phyloP scores from a whole-genome alignment of 805 yeast species.

The Suhomyces emberorum region DNA sequence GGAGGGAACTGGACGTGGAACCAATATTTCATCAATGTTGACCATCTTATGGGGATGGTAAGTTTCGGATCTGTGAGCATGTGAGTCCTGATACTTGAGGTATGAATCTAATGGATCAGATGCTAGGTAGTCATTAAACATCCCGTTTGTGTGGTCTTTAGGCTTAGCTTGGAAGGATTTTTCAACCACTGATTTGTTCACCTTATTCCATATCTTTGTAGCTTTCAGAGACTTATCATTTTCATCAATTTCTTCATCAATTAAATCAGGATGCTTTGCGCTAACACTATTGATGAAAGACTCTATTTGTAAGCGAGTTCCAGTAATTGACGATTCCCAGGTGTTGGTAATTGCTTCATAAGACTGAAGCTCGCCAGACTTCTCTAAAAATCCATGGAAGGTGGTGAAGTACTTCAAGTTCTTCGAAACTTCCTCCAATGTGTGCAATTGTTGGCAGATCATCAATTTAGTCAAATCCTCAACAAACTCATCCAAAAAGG shows the following conservation, averaged over 20 bases:
- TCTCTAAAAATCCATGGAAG: slow-evolving; percentile 26
- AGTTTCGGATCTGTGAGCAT: slow-evolving; percentile 21
- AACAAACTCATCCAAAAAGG: slow-evolving; percentile 48
- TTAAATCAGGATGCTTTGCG: slow-evolving; percentile 34
- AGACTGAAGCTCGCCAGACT: slow-evolving; percentile 8
- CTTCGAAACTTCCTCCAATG: slow-evolving; percentile 25
- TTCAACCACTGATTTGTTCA: slow-evolving; percentile 16
- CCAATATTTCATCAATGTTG: slow-evolving; percentile 5
- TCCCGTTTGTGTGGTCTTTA: slow-evolving; percentile 27
- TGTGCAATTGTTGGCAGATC: slow-evolving; percentile 36
- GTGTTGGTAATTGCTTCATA: slow-evolving; percentile 34
- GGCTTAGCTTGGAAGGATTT: slow-evolving; percentile 24
- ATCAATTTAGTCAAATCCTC: slow-evolving; percentile 38
- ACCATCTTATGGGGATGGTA: slow-evolving; percentile 26
- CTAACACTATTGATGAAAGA: slow-evolving; percentile 26
- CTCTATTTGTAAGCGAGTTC: slow-evolving; percentile 37
- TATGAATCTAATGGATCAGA: slow-evolving; percentile 34
- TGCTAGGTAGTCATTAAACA: slow-evolving; percentile 27
- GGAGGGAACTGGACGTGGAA: slow-evolving; percentile 3
- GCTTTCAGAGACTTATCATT: slow-evolving; percentile 21
- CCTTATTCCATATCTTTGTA: slow-evolving; percentile 27
- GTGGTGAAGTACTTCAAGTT: slow-evolving; percentile 19
- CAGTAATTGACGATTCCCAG: slow-evolving; percentile 39
- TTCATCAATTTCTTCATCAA: slow-evolving; percentile 35
- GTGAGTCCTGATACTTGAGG: slow-evolving; percentile 23